phyloP scores from a whole-genome alignment of 164 flowering plant genomes.

The Stephania cephalantha region DNA sequence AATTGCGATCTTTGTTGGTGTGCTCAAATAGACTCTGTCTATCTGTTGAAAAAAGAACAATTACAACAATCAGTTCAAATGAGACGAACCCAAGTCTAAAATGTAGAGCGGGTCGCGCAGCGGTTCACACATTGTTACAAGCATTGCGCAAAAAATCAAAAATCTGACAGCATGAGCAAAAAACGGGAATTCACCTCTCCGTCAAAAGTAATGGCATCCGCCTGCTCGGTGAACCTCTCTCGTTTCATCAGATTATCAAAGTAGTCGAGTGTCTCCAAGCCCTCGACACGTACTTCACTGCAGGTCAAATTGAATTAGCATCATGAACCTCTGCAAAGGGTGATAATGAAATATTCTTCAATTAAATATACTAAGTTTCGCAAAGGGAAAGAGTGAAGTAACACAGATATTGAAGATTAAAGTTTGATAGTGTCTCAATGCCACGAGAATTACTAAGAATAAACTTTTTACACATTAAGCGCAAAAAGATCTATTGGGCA shows the following conservation, averaged over 20 bases:
- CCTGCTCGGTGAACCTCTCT: constrained; percentile 79
- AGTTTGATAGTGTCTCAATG: background rate
- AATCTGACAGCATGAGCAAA: background rate
- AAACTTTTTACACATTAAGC: background rate
- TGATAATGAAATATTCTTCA: constrained; percentile 15
- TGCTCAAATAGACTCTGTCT: constrained; percentile 62
- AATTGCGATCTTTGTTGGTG: constrained; percentile 80
- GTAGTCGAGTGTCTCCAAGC: constrained; percentile 91
- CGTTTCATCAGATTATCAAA: constrained; percentile 56
- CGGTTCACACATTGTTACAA: background rate
- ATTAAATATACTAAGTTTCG: constrained; percentile 2
- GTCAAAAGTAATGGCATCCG: constrained; percentile 90
- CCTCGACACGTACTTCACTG: constrained; percentile 96
- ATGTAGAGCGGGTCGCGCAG: background rate
- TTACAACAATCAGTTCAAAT: background rate
- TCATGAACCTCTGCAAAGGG: constrained; percentile 23
- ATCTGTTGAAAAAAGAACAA: constrained; percentile 28
- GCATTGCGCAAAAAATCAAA: background rate
- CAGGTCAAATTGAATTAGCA: constrained; percentile 35
- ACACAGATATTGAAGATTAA: background rate
- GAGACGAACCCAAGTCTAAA: background rate
- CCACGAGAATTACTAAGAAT: background rate
- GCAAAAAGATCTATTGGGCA: constrained; percentile 11
- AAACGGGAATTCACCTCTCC: constrained; percentile 49
- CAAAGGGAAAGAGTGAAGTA: background rate